Evolutionary conservation across 352 stramenopile species (phyloP), one percentile per base, ranked within the genome.

Genomic region (Vaucheria bursata): DNA sequence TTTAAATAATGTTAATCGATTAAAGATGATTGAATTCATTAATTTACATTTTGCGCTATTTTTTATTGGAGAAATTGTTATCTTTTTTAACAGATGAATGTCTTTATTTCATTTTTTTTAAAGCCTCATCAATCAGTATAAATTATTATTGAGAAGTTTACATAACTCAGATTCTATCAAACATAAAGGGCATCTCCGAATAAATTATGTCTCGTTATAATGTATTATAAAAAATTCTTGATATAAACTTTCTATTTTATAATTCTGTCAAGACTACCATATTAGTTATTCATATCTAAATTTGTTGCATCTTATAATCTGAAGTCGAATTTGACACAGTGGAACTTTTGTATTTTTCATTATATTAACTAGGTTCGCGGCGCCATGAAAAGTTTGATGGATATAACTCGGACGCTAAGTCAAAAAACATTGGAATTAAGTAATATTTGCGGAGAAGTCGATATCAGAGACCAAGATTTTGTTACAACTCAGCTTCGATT

Each of bases 401-500:
- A 80, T 59, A 71, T 52, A 45, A 69, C 70, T 1, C 37, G 75
- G 8, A 71, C 66, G 38, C 52, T 80, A 29, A 73, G 66, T 53
- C 38, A 77, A 38, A 36, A 52, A 1, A 71, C 37, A 31, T 53
- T 71, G 1, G 75, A 80, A 50, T 71, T 80, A 29, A 71, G 75
- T 8, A 80, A 80, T 71, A 71, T 71, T 0, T 80, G 75, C 29
- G 40, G 66, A 29, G 75, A 80, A 33, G 75, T 64, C 1, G 70
- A 78, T 6, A 50, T 77, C 33, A 68, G 75, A 5, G 75, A 80
- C 36, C 49, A 37, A 18, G 35, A 78, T 29, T 80, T 80, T 31
- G 39, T 77, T 34, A 80, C 73, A 34, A 78, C 75, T 1, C 75
- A 80, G 75, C 68, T 77, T 35, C 75, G 77, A 7, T 34, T 68